Conservation (phyloP, 805 yeast genomes). For the Zygoascus biomembranicola region DNA sequence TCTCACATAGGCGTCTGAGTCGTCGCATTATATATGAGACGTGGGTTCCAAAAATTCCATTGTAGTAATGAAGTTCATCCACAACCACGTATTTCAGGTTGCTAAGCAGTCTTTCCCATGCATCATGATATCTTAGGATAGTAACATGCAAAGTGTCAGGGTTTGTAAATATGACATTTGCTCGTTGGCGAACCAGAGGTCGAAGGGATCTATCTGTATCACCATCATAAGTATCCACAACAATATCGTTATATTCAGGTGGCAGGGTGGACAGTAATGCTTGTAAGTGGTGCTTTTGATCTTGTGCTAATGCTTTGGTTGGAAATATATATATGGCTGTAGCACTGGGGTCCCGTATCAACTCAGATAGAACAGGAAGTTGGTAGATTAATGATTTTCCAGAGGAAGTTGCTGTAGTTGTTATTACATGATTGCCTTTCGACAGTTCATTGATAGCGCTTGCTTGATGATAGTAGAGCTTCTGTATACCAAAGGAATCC, state of each 20-base stretch:
- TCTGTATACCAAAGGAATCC: constrained; percentile 35
- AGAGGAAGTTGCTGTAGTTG: constrained; percentile 92
- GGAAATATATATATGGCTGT: constrained; percentile 90
- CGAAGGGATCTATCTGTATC: constrained; percentile 67
- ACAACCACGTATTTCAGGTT: constrained; percentile 68
- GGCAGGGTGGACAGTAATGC: constrained; percentile 35
- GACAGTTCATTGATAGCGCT: constrained; percentile 54
- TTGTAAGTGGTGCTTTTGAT: constrained; percentile 60
- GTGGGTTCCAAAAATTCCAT: constrained; percentile 85
- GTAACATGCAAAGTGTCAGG: constrained; percentile 91
- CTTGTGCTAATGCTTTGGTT: constrained; percentile 96
- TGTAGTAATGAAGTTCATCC: constrained; percentile 77
- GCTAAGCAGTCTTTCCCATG: constrained; percentile 63
- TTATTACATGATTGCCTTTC: constrained; percentile 59
- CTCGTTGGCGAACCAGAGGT: constrained; percentile 44
- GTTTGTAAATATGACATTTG: constrained; percentile 82
- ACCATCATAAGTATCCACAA: constrained; percentile 85
- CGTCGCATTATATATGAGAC: constrained; percentile 81
- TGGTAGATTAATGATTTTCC: constrained; percentile 94
- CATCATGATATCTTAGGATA: constrained; percentile 66
- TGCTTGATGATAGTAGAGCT: constrained; percentile 75
- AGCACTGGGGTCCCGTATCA: constrained; percentile 19
- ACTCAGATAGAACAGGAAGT: constrained; percentile 57
- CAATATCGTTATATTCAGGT: constrained; percentile 25
- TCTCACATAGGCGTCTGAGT: constrained; percentile 53